Evolutionary conservation across 208 protist species (phyloP).

Genomic region (Kentomonas sorsogonicus): DNA sequence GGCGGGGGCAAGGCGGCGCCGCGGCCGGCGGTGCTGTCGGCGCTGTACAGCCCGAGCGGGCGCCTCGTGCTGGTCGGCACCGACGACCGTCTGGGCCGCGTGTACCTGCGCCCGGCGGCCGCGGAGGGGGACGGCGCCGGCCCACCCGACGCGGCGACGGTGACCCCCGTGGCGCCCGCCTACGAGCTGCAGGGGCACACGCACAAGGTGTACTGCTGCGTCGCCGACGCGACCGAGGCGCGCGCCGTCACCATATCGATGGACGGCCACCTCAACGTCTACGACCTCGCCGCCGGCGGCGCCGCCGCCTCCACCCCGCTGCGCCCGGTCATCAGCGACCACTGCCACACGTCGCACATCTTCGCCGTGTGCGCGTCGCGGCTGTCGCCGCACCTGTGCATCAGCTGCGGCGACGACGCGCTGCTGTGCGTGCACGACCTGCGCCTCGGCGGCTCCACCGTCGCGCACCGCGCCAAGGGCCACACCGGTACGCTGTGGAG

Average conservation of each 20-base stretch:
- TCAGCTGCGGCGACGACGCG: conserved; percentile 50
- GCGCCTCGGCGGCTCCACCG: conserved; percentile 26
- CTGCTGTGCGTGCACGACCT: conserved; percentile 63
- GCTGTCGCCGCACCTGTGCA: conserved; percentile 24
- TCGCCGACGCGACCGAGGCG: conserved; percentile 24
- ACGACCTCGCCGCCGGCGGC: conserved; percentile 39
- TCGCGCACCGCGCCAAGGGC: conserved; percentile 36
- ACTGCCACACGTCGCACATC: conserved; percentile 41
- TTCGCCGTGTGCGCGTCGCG: conserved; percentile 48
- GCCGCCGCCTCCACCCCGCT: background rate
- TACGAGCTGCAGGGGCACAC: conserved; percentile 33
- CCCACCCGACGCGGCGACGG: conserved; percentile 8
- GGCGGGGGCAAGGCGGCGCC: too few species aligned
- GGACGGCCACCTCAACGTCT: conserved; percentile 45
- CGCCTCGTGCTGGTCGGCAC: conserved; percentile 24
- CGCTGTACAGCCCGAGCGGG: conserved; percentile 18
- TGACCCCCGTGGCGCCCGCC: conserved; percentile 14
- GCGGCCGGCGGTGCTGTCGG: too few species aligned
- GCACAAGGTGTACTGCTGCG: conserved; percentile 55
- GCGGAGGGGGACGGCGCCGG: background rate
- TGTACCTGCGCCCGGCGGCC: conserved; percentile 11
- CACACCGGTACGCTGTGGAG: conserved; percentile 65
- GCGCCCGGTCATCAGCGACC: conserved; percentile 14
- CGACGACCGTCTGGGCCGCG: conserved; percentile 24
- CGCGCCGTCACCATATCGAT: conserved; percentile 46